Conservation (phyloP, 805 yeast species). For the Lachancea thermotolerans region DNA sequence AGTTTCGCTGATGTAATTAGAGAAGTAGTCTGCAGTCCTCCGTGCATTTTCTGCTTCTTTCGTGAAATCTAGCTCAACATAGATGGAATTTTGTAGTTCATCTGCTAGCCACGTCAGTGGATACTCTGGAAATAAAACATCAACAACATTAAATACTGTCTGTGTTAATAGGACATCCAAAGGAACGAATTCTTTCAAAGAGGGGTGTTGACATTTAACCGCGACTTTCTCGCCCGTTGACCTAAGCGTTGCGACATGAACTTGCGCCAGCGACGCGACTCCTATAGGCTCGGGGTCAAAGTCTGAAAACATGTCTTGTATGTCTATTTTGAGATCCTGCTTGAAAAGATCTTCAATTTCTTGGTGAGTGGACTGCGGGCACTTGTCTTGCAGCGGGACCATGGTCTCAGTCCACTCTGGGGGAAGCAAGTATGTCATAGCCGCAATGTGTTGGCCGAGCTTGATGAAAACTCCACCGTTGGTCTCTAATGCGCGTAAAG, state of each 20-base stretch:
- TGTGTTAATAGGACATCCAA: constrained; percentile 75
- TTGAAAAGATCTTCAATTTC: constrained; percentile 63
- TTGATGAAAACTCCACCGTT: constrained; percentile 94
- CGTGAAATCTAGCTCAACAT: constrained; percentile 82
- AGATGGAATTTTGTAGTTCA: constrained; percentile 79
- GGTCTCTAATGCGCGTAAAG: constrained; percentile 67
- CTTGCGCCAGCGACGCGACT: constrained; percentile 94
- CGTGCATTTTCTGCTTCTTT: constrained; percentile 80
- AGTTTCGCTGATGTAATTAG: constrained; percentile 47
- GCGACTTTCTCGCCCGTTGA: constrained; percentile 68
- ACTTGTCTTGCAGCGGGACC: constrained; percentile 85
- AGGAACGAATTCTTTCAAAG: constrained; percentile 80
- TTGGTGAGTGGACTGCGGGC: constrained; percentile 72
- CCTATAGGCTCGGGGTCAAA: constrained; percentile 80
- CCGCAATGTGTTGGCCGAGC: constrained; percentile 89
- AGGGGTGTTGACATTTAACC: constrained; percentile 91
- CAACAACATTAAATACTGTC: constrained; percentile 66
- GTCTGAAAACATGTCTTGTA: constrained; percentile 58
- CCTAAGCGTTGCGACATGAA: constrained; percentile 66
- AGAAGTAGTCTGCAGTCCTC: constrained; percentile 62
- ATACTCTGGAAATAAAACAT: constrained; percentile 82
- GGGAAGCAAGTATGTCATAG: constrained; percentile 86
- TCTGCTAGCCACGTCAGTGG: constrained; percentile 95
- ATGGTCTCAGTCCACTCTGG: constrained; percentile 92
- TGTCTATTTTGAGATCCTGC: constrained; percentile 52